These are phyloP conservation scores for Daldinia caldariorum DNA, from an alignment of 495 filamentous ascomycete genomes.

Conservation along the genomic window DNA sequence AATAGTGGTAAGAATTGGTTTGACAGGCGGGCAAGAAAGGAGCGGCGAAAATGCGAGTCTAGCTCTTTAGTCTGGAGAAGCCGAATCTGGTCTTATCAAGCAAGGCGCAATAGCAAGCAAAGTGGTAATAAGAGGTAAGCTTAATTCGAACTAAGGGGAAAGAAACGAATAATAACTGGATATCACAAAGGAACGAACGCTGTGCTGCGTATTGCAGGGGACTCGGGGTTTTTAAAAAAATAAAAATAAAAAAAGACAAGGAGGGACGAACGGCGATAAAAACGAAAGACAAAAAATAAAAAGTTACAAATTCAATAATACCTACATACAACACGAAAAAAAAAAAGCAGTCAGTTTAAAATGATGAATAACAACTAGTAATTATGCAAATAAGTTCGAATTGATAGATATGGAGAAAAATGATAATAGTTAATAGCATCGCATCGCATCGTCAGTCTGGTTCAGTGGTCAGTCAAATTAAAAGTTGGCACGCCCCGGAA, in stretches of 20 bases:
- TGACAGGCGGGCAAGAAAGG: neutral
- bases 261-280: neutral
- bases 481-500: conserved; percentile 39
- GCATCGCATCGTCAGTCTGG: conserved; percentile 11
- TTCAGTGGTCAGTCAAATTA: conserved; percentile 25
- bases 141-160: neutral
- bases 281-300: neutral
- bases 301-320: neutral
- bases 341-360: conserved; percentile 20
- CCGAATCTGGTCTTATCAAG: conserved; percentile 1
- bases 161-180: conserved; percentile 2
- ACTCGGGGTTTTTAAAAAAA: neutral
- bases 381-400: no score
- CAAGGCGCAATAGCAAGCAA: neutral
- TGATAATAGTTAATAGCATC: conserved; percentile 18
- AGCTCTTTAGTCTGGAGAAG: neutral
- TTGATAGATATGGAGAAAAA: no score
- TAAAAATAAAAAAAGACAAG: neutral
- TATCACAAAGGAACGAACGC: conserved; percentile 5
- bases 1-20: neutral
- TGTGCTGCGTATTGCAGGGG: neutral
- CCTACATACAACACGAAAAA: conserved; percentile 12
- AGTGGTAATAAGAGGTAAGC: neutral
- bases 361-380: conserved; percentile 8
- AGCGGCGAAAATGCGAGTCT: conserved; percentile 2